Evolutionary conservation across 345 rosid species (phyloP), one percentile per base, ranked within the genome.

Genomic region (Eucalyptus paniculata): DNA sequence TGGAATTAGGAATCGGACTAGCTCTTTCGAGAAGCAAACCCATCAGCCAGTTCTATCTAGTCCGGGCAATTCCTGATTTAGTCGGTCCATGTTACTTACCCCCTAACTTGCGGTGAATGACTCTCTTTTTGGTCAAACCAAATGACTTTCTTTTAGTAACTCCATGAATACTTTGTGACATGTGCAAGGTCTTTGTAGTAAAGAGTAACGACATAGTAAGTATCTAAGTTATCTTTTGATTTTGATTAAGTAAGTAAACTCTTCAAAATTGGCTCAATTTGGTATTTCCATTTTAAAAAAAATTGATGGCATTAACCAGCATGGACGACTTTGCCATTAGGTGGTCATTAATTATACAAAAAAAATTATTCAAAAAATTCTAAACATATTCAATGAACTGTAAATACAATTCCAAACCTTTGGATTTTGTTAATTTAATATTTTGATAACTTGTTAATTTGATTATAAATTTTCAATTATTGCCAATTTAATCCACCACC

Each of bases 31-130:
- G 53, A 50, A 50, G 18, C 18, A 50, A 50, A 18, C 1, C 23
- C 0, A 51, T 51, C 2, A 18, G 2, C 1, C 3, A 2, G 4
- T 51, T 51, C 9, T 0, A 51, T 51, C 23, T 0, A 1, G 54
- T 51, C 1, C 0, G 1, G 4, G 4, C 37, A 4, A 4, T 17
- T 51, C 54, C 3, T 18, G 4, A 2, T 51, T 51, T 2, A 17
- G 2, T 17, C 2, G 0, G 23, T 51, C 23, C 56, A 51, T 18
- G 56, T 18, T 51, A 51, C 23, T 51, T 3, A 18, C 4, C 23
- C 23, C 54, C 23, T 51, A 18, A 0, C 4, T 51, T 1, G 9
- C 0, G 2, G 23, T 51, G 56, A 51, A 51, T 51, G 23, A 51
- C 56, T 51, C 53, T 50, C 56, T 51, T 18, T 51, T 51, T 51